These are phyloP conservation scores for Fraxinus latifolia DNA, from an alignment of 305 asterid genomes.

Conservation along the genomic window DNA sequence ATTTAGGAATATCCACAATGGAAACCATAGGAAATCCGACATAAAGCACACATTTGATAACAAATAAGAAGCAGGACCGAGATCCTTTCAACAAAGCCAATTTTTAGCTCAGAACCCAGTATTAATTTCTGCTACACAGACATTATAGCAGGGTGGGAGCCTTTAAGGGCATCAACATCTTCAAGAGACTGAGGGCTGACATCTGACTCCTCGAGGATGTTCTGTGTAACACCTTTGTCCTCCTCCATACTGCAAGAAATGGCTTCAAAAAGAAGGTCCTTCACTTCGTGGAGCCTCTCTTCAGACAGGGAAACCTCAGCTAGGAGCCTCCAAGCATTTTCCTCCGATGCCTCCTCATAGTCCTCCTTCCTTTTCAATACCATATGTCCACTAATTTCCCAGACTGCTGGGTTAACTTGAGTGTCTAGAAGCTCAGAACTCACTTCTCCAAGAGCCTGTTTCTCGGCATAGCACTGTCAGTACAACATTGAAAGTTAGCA, in stretches of 20 bases:
- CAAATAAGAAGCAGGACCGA: background rate
- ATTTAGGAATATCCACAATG: constrained; percentile 15
- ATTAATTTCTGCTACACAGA: constrained; percentile 35
- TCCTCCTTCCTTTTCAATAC: constrained; percentile 79
- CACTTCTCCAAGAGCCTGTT: constrained; percentile 90
- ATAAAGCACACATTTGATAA: background rate
- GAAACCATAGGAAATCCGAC: background rate
- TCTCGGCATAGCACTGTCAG: constrained; percentile 79
- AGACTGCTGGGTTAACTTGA: constrained; percentile 89
- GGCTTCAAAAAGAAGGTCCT: constrained; percentile 61
- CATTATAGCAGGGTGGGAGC: constrained; percentile 49
- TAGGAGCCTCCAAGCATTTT: constrained; percentile 79
- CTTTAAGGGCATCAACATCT: constrained; percentile 47
- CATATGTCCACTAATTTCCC: constrained; percentile 97
- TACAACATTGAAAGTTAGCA: constrained; percentile 3
- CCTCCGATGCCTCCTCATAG: constrained; percentile 71
- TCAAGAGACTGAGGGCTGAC: constrained; percentile 37
- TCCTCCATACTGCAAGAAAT: constrained; percentile 38
- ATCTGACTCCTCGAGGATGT: constrained; percentile 33
- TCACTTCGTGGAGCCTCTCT: constrained; percentile 76
- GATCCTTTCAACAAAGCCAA: background rate
- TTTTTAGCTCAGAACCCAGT: background rate
- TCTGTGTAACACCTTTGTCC: background rate
- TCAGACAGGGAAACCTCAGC: constrained; percentile 87
- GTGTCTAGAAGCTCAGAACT: constrained; percentile 76